These are phyloP conservation scores for Nakazawaea laoshanensis DNA, from an alignment of 805 yeast genomes.

Conservation along the genomic window DNA sequence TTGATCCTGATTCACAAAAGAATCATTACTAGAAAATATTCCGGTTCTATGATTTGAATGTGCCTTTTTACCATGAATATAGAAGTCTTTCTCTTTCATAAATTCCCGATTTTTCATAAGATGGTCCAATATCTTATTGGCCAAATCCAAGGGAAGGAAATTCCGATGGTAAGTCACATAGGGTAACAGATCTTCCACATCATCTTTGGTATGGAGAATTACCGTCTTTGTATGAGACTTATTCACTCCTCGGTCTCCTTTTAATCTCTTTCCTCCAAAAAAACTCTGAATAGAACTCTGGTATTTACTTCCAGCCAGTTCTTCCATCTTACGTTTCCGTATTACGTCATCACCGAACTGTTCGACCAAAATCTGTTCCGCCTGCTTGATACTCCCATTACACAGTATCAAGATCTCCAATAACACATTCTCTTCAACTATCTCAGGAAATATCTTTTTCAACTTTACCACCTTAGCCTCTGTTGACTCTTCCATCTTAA, in stretches of 20 bases:
- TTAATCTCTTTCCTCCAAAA: conserved; percentile 1
- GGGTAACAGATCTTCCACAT: conserved; percentile 39
- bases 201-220: conserved; percentile 39
- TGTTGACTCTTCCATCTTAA: conserved; percentile 14
- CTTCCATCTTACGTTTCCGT: conserved; percentile 6
- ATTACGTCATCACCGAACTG: conserved; percentile 14
- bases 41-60: conserved; percentile 46
- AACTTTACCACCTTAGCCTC: conserved; percentile 31
- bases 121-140: conserved; percentile 33
- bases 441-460: conserved; percentile 30
- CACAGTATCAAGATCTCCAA: conserved; percentile 46
- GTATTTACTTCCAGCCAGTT: conserved; percentile 9
- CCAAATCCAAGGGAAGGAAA: conserved; percentile 42
- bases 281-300: conserved; percentile 13
- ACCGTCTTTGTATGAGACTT: conserved; percentile 12
- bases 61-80: conserved; percentile 56
- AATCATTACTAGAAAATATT: conserved; percentile 20
- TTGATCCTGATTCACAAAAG: conserved; percentile 11
- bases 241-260: background rate
- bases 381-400: conserved; percentile 38
- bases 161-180: conserved; percentile 41
- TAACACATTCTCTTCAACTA: conserved; percentile 27
- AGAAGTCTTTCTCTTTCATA: conserved; percentile 40
- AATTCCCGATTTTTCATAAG: conserved; percentile 30
- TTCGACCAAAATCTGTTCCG: conserved; percentile 32